Evolutionary conservation across 352 stramenopile species (phyloP).

Genomic region (Globisporangium iwayamae): DNA sequence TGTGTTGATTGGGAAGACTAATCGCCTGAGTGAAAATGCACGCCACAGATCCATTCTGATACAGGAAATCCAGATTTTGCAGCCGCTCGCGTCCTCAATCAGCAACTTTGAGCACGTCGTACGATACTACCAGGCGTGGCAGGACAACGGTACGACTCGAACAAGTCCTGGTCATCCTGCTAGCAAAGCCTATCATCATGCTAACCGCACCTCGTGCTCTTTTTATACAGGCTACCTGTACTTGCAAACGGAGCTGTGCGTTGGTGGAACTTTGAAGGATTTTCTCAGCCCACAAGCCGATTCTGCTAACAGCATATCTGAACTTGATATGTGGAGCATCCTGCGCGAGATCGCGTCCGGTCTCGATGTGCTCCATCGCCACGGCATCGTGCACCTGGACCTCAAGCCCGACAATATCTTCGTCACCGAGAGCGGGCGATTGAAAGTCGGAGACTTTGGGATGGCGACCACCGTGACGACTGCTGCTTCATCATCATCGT

Average conservation of each 20-base stretch:
- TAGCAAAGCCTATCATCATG: not conserved
- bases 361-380: conserved; percentile 86
- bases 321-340: conserved; percentile 71
- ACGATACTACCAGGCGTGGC: conserved; percentile 93
- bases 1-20: not conserved
- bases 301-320: conserved; percentile 24
- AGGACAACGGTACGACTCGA: conserved; percentile 70
- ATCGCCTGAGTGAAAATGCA: not conserved
- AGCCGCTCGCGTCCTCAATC: conserved; percentile 33
- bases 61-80: conserved; percentile 60
- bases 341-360: conserved; percentile 68
- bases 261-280: conserved; percentile 79
- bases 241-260: conserved; percentile 94
- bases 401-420: conserved; percentile 98
- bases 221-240: conserved; percentile 72
- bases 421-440: conserved; percentile 46
- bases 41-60: conserved; percentile 44
- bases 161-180: not conserved
- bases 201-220: not conserved
- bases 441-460: conserved; percentile 93
- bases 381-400: conserved; percentile 92
- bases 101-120: conserved; percentile 85
- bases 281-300: conserved; percentile 39
- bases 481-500: conserved; percentile 14
- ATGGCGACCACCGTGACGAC: conserved; percentile 66